A percentile compares a stretch with the other conserved stretches of the same genome.
Conservation (phyloP, 2,329 filamentous ascomycete genomes). For the Hansfordia pulvinata region DNA sequence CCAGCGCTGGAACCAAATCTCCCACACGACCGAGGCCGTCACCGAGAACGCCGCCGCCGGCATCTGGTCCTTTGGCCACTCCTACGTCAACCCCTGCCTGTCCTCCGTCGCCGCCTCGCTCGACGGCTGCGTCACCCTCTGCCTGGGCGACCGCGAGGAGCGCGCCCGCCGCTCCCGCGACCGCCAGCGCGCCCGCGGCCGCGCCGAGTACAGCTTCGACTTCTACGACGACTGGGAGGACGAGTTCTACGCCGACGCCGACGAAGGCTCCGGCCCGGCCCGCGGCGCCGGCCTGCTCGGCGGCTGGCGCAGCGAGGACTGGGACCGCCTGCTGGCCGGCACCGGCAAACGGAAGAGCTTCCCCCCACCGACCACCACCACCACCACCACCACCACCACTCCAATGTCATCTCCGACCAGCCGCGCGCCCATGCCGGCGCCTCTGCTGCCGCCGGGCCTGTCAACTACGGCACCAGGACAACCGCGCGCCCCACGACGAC, state of each 20-base stretch:
- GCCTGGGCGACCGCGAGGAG: slow-evolving; percentile 60
- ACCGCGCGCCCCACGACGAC: slow-evolving; percentile 40
- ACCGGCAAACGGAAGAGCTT: slow-evolving; percentile 28
- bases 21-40: slow-evolving; percentile 77
- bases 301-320: slow-evolving; percentile 68
- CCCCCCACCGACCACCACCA: too few species aligned
- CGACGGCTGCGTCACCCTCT: slow-evolving; percentile 59
- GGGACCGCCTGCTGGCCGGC: slow-evolving; percentile 69
- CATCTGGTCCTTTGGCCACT: slow-evolving; percentile 79
- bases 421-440: too few species aligned
- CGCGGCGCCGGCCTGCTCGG: slow-evolving; percentile 50
- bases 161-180: slow-evolving; percentile 55
- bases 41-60: slow-evolving; percentile 86
- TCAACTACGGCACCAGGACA: slow-evolving; percentile 74
- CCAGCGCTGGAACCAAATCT: slow-evolving; percentile 86
- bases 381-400: too few species aligned
- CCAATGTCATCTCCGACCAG: too few species aligned
- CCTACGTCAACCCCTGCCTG: slow-evolving; percentile 75
- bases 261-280: too few species aligned
- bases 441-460: too few species aligned
- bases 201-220: slow-evolving; percentile 80
- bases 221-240: slow-evolving; percentile 97
- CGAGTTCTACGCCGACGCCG: slow-evolving; percentile 26
- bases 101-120: slow-evolving; percentile 51
- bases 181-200: slow-evolving; percentile 40